Evolutionary conservation across 441 rosid genomes (phyloP), one percentile per base, ranked within the genome.

Genomic region (Adansonia gregorii): DNA sequence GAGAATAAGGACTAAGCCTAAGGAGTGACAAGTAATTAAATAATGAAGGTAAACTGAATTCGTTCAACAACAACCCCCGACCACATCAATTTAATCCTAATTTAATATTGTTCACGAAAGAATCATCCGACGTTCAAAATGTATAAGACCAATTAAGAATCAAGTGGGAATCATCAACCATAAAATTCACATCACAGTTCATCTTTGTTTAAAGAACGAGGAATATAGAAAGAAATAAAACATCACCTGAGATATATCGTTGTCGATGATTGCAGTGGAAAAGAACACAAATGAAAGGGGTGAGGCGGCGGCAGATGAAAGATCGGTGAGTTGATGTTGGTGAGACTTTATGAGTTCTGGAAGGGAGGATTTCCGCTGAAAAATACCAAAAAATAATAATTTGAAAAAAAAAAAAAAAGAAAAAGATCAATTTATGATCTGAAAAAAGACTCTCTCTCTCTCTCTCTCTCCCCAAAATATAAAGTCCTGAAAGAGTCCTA

Each of bases 211-310:
- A 35, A 35, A 35, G 41, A 35, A 35, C 4, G 41, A 35, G 41
- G 41, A 35, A 31, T 1, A 59, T 0, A 0, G 64, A 59, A 41
- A 55, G 11, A 51, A 73, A 58, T 10, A 7, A 9, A 56, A 55
- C 17, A 72, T 31, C 64, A 55, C 75, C 75, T 19, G 63, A 54
- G 27, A 54, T 72, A 54, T 5, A 14, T 6, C 17, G 59, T 27
- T 14, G 59, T 2, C 9, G 73, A 69, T 22, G 59, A 43, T 22
- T 69, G 46, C 61, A 52, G 74, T n/a, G 61, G 61, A 31, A 63
- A 35, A 63, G 4, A 31, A 63, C 15, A 63, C 10, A 31, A 63
- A 11, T 12, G 4, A 27, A 27, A 61, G 5, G 46, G 6, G 41
- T 19, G 35, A 6, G 24, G 39, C 6, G 59, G 43, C 41, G 58